phyloP scores from a whole-genome alignment of 257 asterid species.

The Linderniella brevidens region DNA sequence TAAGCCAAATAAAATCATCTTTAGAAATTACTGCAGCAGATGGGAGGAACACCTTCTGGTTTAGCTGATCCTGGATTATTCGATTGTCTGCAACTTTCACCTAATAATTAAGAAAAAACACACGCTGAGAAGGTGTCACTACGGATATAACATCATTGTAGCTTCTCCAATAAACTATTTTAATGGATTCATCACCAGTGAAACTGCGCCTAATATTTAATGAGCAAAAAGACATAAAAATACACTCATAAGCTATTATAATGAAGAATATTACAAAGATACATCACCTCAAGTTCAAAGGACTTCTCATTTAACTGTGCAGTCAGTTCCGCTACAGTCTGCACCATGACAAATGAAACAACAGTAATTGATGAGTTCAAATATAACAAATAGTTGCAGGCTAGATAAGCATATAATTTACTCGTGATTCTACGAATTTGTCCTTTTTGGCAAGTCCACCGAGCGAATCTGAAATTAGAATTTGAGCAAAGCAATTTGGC shows the following conservation, averaged over 20 bases:
- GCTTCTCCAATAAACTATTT: too few relatives aligned
- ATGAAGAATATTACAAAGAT: not conserved
- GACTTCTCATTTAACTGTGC: slow-evolving; percentile 84
- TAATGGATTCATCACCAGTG: too few relatives aligned
- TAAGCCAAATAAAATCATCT: slow-evolving; percentile 8
- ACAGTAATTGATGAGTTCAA: slow-evolving; percentile 3
- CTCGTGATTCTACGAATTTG: slow-evolving; percentile 50
- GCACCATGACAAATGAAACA: slow-evolving; percentile 22
- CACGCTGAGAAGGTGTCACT: not conserved
- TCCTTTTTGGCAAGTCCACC: slow-evolving; percentile 32
- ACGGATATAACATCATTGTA: too few relatives aligned
- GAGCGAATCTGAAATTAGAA: slow-evolving; percentile 51
- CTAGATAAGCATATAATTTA: slow-evolving; percentile 16
- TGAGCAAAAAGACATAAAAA: too few relatives aligned
- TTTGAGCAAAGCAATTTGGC: slow-evolving; percentile 53
- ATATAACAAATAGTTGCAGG: slow-evolving; percentile 4
- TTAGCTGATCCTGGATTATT: slow-evolving; percentile 85
- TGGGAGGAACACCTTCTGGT: slow-evolving; percentile 52
- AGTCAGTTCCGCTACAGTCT: slow-evolving; percentile 59
- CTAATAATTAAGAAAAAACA: slow-evolving; percentile 27
- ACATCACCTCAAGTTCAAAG: slow-evolving; percentile 91
- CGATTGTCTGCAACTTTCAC: slow-evolving; percentile 92
- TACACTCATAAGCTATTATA: too few relatives aligned
- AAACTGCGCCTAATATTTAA: too few relatives aligned
- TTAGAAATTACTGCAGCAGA: slow-evolving; percentile 13